Conservation (phyloP, 768 basidiomycete species). For the Calocybe indica region DNA sequence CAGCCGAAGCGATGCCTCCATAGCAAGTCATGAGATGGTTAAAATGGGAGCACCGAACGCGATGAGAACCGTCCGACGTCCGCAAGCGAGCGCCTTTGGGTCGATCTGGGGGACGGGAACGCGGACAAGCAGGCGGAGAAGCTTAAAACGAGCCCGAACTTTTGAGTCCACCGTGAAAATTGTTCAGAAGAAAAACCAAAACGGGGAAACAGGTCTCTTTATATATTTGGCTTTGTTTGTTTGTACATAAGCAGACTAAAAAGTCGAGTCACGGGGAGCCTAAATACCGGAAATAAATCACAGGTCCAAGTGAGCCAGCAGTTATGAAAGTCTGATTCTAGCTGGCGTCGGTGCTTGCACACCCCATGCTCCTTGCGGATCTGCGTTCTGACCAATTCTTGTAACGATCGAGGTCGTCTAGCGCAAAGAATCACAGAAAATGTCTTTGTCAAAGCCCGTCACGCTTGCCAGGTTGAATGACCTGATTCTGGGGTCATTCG, state of each 20-base stretch:
- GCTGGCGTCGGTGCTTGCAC: too few relatives aligned
- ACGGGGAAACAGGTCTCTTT: constrained; percentile 6
- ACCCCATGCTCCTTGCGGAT: too few relatives aligned
- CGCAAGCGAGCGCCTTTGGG: constrained; percentile 23
- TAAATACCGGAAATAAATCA: too few relatives aligned
- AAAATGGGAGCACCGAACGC: constrained; percentile 32
- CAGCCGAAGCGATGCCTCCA: constrained; percentile 70
- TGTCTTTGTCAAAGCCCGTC: constrained; percentile 49
- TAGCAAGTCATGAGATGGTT: constrained; percentile 35
- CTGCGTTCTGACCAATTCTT: too few relatives aligned
- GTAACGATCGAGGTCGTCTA: too few relatives aligned
- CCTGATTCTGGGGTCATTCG: constrained; percentile 57
- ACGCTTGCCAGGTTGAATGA: constrained; percentile 54
- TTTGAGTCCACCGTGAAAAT: constrained; percentile 74
- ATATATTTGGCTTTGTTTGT: constrained; percentile 17
- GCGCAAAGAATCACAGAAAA: constrained; percentile 14
- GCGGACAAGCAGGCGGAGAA: constrained; percentile 86
- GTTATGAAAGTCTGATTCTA: too few relatives aligned
- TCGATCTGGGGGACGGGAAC: constrained; percentile 86
- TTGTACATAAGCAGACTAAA: constrained; percentile 29
- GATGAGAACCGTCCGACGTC: constrained; percentile 26
- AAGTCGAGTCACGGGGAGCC: too few relatives aligned
- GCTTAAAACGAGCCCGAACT: constrained; percentile 86
- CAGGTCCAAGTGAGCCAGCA: too few relatives aligned
- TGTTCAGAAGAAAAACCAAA: constrained; percentile 43